A percentile compares a stretch with the other conserved stretches of the same genome.
Evolutionary conservation across 2,329 filamentous ascomycete species (phyloP).

Genomic region (Fusarium virguliforme): DNA sequence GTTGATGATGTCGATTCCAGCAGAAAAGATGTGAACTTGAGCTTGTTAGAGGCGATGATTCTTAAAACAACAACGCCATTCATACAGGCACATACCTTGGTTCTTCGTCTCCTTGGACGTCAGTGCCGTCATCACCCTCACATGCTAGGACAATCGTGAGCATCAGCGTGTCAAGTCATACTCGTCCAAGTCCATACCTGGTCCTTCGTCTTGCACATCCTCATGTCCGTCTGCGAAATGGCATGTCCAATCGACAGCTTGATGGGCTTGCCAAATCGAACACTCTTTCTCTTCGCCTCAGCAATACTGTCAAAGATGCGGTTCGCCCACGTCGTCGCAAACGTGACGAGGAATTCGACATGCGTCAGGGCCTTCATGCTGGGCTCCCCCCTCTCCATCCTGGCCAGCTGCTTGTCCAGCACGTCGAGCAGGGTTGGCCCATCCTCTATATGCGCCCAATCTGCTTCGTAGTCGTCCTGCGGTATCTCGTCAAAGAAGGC

Average conservation of each 20-base stretch:
- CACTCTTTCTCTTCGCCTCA: constrained; percentile 77
- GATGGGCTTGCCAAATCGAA: constrained; percentile 74
- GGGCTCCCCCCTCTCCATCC: constrained; percentile 62
- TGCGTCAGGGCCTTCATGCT: constrained; percentile 70
- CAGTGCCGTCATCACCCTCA: constrained; percentile 60
- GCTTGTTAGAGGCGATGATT: constrained; percentile 5
- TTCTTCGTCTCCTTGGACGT: constrained; percentile 57
- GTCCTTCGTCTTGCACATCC: constrained; percentile 63
- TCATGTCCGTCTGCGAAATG: constrained; percentile 70
- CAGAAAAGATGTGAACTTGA: constrained; percentile 72
- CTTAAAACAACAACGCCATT: too few relatives aligned
- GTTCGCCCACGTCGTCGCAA: constrained; percentile 72
- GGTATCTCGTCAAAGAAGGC: constrained; percentile 71
- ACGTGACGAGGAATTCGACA: constrained; percentile 75
- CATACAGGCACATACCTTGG: constrained; percentile 54
- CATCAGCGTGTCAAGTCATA: neutral
- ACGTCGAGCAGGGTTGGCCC: constrained; percentile 64
- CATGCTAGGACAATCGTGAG: constrained; percentile 52
- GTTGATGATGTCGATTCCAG: constrained; percentile 68
- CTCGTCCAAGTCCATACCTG: constrained; percentile 49
- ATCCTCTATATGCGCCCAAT: constrained; percentile 62
- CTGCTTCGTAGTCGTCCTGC: constrained; percentile 67
- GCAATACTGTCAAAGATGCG: constrained; percentile 78
- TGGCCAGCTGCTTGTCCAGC: constrained; percentile 66
- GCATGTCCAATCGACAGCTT: constrained; percentile 62